Conservation (phyloP, 352 stramenopile species). For the Globisporangium spinosum region DNA sequence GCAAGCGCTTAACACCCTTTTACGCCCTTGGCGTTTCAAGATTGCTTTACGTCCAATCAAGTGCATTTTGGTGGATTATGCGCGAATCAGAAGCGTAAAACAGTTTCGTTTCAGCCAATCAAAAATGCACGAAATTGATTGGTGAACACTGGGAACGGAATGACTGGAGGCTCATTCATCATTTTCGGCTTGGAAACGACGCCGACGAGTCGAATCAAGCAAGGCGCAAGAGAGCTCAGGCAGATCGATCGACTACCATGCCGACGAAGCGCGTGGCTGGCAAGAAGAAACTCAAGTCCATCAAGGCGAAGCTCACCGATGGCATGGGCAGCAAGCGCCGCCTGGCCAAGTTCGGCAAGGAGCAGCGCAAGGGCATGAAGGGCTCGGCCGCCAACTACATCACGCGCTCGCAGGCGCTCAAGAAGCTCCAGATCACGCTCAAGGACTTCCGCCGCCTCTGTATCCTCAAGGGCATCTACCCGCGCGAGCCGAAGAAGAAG, state of each 20-base stretch:
- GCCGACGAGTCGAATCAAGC: neutral
- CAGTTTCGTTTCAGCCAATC: conserved; percentile 25
- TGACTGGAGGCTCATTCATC: conserved; percentile 20
- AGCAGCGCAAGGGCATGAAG: conserved; percentile 80
- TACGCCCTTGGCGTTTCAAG: conserved; percentile 25
- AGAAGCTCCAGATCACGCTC: conserved; percentile 94
- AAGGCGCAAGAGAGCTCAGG: neutral
- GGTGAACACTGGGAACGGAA: conserved; percentile 24
- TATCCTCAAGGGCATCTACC: conserved; percentile 99
- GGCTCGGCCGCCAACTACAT: conserved; percentile 94
- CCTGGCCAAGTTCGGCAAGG: conserved; percentile 80
- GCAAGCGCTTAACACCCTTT: neutral
- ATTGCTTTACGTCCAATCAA: conserved; percentile 26
- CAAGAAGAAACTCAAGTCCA: conserved; percentile 90
- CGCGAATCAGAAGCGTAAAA: neutral
- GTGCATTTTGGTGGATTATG: neutral
- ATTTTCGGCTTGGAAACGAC: conserved; percentile 17
- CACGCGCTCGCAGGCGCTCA: conserved; percentile 92
- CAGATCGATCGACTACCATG: conserved; percentile 35
- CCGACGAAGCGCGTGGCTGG: conserved; percentile 85
- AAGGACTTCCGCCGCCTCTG: conserved; percentile 99
- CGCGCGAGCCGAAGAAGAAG: conserved; percentile 95
- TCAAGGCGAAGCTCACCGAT: conserved; percentile 87
- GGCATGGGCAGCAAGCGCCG: conserved; percentile 79
- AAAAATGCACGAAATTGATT: conserved; percentile 23